Evolutionary conservation across 1,284 basidiomycete species (phyloP).

Genomic region (Cutaneotrichosporon mucoides): DNA sequence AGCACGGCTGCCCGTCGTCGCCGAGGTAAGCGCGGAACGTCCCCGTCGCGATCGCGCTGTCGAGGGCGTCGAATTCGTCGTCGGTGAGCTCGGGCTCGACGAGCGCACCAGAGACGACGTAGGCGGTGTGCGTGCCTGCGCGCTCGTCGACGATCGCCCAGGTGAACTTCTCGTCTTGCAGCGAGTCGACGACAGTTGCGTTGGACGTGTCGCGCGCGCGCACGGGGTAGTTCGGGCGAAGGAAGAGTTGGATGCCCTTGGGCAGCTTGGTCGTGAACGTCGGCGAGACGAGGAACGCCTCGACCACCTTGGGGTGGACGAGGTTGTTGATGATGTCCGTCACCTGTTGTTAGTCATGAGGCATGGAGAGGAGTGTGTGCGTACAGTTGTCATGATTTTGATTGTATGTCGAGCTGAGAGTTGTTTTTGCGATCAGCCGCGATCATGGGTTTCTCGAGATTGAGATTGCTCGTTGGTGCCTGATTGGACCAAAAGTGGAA

Average conservation of each 20-base stretch:
- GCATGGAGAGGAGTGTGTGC: background rate
- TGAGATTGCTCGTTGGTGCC: too few relatives aligned
- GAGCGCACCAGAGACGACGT: background rate
- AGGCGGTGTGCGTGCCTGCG: background rate
- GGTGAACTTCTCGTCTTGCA: constrained; percentile 5
- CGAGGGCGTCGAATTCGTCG: constrained; percentile 4
- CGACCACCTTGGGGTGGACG: constrained; percentile 8
- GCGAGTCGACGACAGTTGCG: background rate
- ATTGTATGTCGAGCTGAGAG: too few relatives aligned
- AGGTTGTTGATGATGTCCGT: constrained; percentile 8
- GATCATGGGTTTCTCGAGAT: too few relatives aligned
- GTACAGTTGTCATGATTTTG: background rate
- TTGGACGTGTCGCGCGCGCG: background rate
- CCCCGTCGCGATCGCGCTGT: background rate
- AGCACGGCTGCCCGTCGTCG: background rate
- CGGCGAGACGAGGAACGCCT: constrained; percentile 3
- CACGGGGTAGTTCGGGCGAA: constrained; percentile 1
- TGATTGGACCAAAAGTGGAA: too few relatives aligned
- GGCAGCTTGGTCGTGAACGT: constrained; percentile 4
- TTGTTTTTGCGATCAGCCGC: too few relatives aligned
- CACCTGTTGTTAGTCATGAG: background rate
- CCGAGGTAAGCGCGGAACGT: background rate
- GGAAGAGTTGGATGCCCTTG: background rate
- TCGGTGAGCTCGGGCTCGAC: background rate
- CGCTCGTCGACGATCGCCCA: constrained; percentile 7